These are phyloP conservation scores for Fusarium nelsonii DNA, from an alignment of 2,329 filamentous ascomycete species.

Conservation along the genomic window DNA sequence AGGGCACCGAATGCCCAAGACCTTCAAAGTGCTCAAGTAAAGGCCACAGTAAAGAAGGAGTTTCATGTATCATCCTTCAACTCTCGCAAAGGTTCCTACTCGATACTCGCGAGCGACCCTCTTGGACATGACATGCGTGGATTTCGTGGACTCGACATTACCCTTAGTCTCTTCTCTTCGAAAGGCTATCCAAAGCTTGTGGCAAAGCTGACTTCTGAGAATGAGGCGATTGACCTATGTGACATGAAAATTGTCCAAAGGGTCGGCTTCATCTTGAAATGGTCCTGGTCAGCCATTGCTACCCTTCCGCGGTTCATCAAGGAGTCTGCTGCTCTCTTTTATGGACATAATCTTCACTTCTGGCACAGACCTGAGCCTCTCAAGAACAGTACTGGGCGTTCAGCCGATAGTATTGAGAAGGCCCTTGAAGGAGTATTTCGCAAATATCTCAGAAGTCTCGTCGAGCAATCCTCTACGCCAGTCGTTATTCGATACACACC, in stretches of 20 bases:
- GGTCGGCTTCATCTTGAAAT: constrained; percentile 62
- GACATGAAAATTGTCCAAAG: constrained; percentile 59
- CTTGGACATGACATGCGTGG: constrained; percentile 56
- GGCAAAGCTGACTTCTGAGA: constrained; percentile 68
- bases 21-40: constrained; percentile 53
- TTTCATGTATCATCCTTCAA: constrained; percentile 85
- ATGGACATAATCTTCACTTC: constrained; percentile 68
- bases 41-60: constrained; percentile 72
- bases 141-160: constrained; percentile 64
- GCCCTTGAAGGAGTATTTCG: constrained; percentile 62
- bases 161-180: constrained; percentile 71
- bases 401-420: constrained; percentile 63
- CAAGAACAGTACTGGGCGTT: constrained; percentile 65
- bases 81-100: constrained; percentile 68
- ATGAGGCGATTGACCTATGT: constrained; percentile 62
- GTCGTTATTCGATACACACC: constrained; percentile 67
- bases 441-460: constrained; percentile 62
- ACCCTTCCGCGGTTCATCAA: constrained; percentile 75
- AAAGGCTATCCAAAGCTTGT: constrained; percentile 71
- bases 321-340: constrained; percentile 70
- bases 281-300: constrained; percentile 76
- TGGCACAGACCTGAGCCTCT: constrained; percentile 75
- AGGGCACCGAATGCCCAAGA: not conserved
- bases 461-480: constrained; percentile 59
- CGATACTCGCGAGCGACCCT: constrained; percentile 61